Conservation (phyloP, 202 grass and related monocot species). For the Setaria viridis region DNA sequence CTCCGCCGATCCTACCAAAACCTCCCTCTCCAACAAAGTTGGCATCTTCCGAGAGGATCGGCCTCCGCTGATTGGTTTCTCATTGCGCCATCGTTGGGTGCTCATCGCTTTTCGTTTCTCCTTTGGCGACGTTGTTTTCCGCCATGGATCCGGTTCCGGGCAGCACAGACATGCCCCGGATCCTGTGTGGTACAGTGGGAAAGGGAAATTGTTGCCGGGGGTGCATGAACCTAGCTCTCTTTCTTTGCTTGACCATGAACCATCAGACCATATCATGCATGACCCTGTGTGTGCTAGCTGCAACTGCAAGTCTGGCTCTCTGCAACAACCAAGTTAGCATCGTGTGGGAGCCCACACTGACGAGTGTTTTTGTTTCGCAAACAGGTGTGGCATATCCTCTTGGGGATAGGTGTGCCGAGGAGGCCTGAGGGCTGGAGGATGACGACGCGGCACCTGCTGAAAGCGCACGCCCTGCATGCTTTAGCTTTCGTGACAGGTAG, state of each 20-base stretch:
- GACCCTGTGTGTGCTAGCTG: background rate
- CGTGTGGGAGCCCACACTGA: slow-evolving; percentile 17
- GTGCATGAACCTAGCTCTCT: slow-evolving; percentile 6
- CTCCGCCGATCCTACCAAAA: slow-evolving; percentile 20
- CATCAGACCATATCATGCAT: background rate
- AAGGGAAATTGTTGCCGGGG: slow-evolving; percentile 25
- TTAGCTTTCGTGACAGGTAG: background rate
- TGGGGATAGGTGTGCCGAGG: background rate
- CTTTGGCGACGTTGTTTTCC: slow-evolving; percentile 9
- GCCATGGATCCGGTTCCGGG: slow-evolving; percentile 15
- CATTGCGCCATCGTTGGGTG: background rate
- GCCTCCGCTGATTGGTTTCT: background rate
- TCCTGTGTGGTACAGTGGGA: slow-evolving; percentile 25
- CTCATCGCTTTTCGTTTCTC: background rate
- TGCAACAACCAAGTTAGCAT: background rate
- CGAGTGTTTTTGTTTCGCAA: slow-evolving; percentile 14
- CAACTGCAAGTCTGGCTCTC: no score
- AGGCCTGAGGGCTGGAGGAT: background rate
- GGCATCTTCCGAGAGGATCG: background rate
- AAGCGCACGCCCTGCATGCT: background rate
- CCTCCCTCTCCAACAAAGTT: slow-evolving; percentile 20
- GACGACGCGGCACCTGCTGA: slow-evolving; percentile 10
- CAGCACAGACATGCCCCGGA: background rate
- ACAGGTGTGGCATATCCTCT: background rate
- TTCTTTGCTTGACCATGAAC: no score